Base-by-base conservation (phyloP, 495 filamentous ascomycete species). In the Glonium stellatum region DNA sequence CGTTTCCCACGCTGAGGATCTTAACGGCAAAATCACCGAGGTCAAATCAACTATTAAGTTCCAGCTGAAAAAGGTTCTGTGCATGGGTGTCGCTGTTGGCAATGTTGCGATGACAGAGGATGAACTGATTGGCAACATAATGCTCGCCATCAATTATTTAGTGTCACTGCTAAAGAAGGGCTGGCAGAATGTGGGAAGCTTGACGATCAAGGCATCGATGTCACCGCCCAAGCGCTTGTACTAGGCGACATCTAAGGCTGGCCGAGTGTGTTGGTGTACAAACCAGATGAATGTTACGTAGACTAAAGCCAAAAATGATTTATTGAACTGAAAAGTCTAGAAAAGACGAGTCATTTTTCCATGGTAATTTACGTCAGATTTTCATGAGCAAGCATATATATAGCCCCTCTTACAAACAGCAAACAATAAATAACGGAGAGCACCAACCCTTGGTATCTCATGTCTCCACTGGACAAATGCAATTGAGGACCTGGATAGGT, bases 1-100 rank as follows among this genome's bases (percentile, higher is more conserved):
- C 56, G 85, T 98, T 78, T 95, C 90, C 67, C 93, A 97, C 85
- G 75, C 80, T 72, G 93, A 98, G 72, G 93, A 97, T 72, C 84
- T 98, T 66, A 80, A 78, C 75, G 81, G 77, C 81, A 97, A 96
- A 85, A 88, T 97, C 79, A 95, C 76, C 80, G 93, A 98, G 74
- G 93, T 98, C 83, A 96, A 96, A 87, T 93, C 90, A 62, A 98
- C 95, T 72, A 97, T 98, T 84, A 98, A 98, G 85, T 98, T 98
- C 84, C 93, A 98, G 82, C 83, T 98, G 67, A 98, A 97, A 88
- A 98, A 98, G 87, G 93, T 98, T 70, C 84, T 98, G 64, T 98
- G 93, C 82, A 88, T 98, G 79, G 93, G 95, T 85, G 93, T 97
- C 69, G 93, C 93, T 67, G 89, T 98, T 67, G 93, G 93, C 71